Percentiles rank a stretch among this genome's conserved stretches.
phyloP scores from a whole-genome alignment of 2,329 filamentous ascomycete genomes.

The Colletotrichum ledebouriae region DNA sequence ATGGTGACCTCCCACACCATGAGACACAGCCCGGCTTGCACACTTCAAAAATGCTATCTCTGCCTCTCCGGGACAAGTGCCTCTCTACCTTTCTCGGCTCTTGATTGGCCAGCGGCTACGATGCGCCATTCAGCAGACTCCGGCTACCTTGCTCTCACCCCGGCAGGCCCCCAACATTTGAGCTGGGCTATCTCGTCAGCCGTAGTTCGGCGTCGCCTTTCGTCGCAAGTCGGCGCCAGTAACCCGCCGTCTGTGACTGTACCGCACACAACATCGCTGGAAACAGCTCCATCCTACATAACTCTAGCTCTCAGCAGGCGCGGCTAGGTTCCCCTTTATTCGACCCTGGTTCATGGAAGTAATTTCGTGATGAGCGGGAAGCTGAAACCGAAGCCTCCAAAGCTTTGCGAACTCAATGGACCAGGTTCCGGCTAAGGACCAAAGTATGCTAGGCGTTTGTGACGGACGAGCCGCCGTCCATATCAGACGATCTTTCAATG shows the following conservation, averaged over 20 bases:
- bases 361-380: slow-evolving; percentile 2
- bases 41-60: slow-evolving; percentile 5
- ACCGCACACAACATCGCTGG: not conserved
- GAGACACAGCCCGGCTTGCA: slow-evolving; percentile 28
- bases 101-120: not conserved
- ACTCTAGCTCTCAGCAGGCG: slow-evolving; percentile 12
- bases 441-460: no score
- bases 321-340: slow-evolving; percentile 4
- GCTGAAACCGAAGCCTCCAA: slow-evolving; percentile 17
- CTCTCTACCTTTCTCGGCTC: not conserved
- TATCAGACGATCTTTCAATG: not conserved
- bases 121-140: slow-evolving; percentile 1
- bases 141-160: not conserved
- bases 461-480: not conserved
- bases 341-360: not conserved
- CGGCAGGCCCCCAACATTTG: slow-evolving; percentile 12
- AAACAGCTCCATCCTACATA: not conserved
- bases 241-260: no score
- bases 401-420: not conserved
- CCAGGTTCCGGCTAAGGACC: not conserved
- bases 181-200: not conserved
- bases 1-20: slow-evolving; percentile 30
- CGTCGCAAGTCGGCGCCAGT: not conserved
- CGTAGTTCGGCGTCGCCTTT: slow-evolving; percentile 13
- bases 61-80: slow-evolving; percentile 1